A percentile compares a stretch with the other conserved stretches of the same genome.
Conservation (phyloP, 2,329 filamentous ascomycete species). For the Laburnicola sp. region DNA sequence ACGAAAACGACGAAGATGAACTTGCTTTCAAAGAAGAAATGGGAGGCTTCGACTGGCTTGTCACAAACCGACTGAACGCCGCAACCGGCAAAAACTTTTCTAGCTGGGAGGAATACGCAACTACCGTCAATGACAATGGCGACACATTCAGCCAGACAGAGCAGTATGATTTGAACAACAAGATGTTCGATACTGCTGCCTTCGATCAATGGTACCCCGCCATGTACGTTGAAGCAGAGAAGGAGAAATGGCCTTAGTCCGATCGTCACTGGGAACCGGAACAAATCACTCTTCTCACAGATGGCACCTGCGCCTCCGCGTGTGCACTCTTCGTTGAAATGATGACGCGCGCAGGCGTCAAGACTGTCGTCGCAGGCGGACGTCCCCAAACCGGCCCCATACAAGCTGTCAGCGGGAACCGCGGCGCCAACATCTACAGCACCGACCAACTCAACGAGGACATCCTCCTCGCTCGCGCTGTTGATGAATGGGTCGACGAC, state of each 20-base stretch:
- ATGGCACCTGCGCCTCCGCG: conserved; percentile 61
- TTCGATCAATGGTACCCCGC: conserved; percentile 14
- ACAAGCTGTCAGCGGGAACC: conserved; percentile 63
- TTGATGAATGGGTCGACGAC: conserved; percentile 5
- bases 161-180: conserved; percentile 14
- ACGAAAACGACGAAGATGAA: conserved; percentile 5
- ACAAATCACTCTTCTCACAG: conserved; percentile 49
- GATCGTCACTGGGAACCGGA: conserved; percentile 17
- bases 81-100: conserved; percentile 36
- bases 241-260: not conserved
- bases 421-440: conserved; percentile 51
- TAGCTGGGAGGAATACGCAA: conserved; percentile 47
- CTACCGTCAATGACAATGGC: conserved; percentile 13
- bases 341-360: conserved; percentile 55
- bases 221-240: conserved; percentile 6
- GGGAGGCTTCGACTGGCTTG: conserved; percentile 16
- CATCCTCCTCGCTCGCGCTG: conserved; percentile 13
- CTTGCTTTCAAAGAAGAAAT: conserved; percentile 5
- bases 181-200: conserved; percentile 11
- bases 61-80: conserved; percentile 18
- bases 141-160: conserved; percentile 20
- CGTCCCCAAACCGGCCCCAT: conserved; percentile 57
- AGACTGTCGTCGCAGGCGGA: conserved; percentile 60
- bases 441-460: conserved; percentile 42
- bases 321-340: conserved; percentile 59